Base-by-base conservation (phyloP, 2,329 filamentous ascomycete genomes). In the Fusarium heterosporum region DNA sequence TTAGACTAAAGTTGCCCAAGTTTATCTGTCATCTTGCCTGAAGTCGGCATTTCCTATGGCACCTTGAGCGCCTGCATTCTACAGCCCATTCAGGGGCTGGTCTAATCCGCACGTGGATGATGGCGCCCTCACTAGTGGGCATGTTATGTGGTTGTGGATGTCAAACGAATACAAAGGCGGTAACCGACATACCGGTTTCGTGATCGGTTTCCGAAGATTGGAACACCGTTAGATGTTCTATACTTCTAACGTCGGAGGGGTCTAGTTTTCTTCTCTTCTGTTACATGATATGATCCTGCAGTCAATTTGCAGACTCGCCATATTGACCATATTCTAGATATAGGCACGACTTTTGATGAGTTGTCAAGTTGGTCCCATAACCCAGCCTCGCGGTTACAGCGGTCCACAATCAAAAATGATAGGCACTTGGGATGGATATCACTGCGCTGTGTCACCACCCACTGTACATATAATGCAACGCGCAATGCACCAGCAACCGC, bases 81-180 rank as follows among this genome's bases (percentile, higher is more conserved):
- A 22, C 22, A 6, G 34, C 55, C 38, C 25, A 25, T 12, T 66
- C 56, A 68, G 65, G 65, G 65, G 65, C 52, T 66, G 56, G 53
- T 30, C 48, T 48, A 55, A 45, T 47, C 34, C 30, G 51, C 36
- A 36, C 49, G 29, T 66, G 22, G 22, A 22, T 22, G 22, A 22
- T 22, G 48, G 49, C 48, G 52, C 36, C 36, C 16, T 57, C 28
- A 39, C 47, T 68, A 68, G 55, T 46, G 55, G 55, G 48, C 61
- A 36, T 32, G 39, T 50, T 29, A 47, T 57, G 51, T 30, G 36
- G 48, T 40, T 16, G 30, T 38, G 34, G 16, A 30, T 40, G 54
- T 61, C 46, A 61, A 61, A 42, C 48, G 46, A 47, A 40, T 49
- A 25, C 47, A 65, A 45, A 41, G 36, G 60, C 65, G 51, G 45